phyloP scores from a whole-genome alignment of 2,329 filamentous ascomycete genomes.

The Botryotinia calthae region DNA sequence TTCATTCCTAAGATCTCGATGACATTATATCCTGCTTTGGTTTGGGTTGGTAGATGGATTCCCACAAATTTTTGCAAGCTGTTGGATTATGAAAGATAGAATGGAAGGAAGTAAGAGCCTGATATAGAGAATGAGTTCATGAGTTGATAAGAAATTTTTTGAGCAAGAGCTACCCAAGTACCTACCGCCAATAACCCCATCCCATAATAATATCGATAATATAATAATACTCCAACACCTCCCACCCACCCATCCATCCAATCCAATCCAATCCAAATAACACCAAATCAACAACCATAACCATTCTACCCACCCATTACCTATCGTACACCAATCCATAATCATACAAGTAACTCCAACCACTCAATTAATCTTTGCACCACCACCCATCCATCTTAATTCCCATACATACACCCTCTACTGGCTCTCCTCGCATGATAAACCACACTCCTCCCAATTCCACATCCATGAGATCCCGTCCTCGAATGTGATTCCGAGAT shows the following conservation, averaged over 20 bases:
- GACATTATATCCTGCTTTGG: neutral
- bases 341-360: neutral
- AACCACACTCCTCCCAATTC: slow-evolving; percentile 29
- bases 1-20: neutral
- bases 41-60: too few species aligned
- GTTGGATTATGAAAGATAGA: neutral
- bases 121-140: neutral
- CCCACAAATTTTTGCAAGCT: too few species aligned
- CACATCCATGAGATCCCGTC: slow-evolving; percentile 29
- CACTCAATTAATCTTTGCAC: neutral
- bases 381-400: neutral
- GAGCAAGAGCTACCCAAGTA: neutral
- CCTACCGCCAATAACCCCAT: neutral
- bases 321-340: slow-evolving; percentile 18
- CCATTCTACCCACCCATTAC: neutral
- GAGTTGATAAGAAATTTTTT: neutral
- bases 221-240: neutral
- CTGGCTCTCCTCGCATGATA: slow-evolving; percentile 35
- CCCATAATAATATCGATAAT: neutral
- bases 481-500: slow-evolving; percentile 25
- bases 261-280: neutral
- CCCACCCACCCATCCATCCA: too few species aligned
- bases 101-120: neutral
- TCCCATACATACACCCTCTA: slow-evolving; percentile 23
- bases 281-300: neutral